Base-by-base conservation (phyloP, 192 early-diverging fungal genomes). In the Allomyces arbusculus region DNA sequence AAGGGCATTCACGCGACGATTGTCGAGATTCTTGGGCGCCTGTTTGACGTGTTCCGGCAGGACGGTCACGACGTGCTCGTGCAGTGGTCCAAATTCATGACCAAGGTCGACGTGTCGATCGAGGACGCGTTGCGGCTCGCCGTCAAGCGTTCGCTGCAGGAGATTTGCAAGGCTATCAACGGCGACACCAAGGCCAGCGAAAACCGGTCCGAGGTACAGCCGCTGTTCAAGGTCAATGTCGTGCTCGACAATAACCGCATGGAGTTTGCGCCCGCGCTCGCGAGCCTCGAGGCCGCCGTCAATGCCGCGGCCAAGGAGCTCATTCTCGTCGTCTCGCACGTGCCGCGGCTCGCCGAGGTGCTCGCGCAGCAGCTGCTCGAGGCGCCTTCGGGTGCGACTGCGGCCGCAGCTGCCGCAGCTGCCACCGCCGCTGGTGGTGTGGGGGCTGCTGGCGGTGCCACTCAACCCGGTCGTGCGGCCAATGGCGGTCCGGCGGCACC, bases 141-240 rank as follows among this genome's bases (percentile, higher is more conserved):
- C 16, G 82, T 84, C 10, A 79, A 79, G 62, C 58, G 78, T 19
- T 80, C 78, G 14, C 67, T 84, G 44, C 79, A 74, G 23, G 82
- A 84, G 66, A 75, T 84, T 23, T 66, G 75, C 23, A 83, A 84
- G 67, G 75, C 82, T 11, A 81, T 84, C 44, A 84, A 84, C 67
- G 82, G 82, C n/a, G 82, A 84, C 58, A 75, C 76, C 11, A 84
- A 84, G 65, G 80, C 72, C 50, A 67, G 77, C 43, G 50, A 14
- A 3, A 72, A 67, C 33, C 50, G 50, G 16, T 58, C 50, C 50
- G 82, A 84, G 69, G 74, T 84, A 24, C 82, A 83, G 63, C 80
- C 82, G 23, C 66, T 84, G 4, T 84, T 84, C 69, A 84, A 84
- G 64, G 79, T 84, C 58, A 84, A 84, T 63, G 78, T 84, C 33